Evolutionary conservation across 2,329 filamentous ascomycete species (phyloP), one percentile per base, ranked within the genome.

Genomic region (Pseudocercospora cruenta): DNA sequence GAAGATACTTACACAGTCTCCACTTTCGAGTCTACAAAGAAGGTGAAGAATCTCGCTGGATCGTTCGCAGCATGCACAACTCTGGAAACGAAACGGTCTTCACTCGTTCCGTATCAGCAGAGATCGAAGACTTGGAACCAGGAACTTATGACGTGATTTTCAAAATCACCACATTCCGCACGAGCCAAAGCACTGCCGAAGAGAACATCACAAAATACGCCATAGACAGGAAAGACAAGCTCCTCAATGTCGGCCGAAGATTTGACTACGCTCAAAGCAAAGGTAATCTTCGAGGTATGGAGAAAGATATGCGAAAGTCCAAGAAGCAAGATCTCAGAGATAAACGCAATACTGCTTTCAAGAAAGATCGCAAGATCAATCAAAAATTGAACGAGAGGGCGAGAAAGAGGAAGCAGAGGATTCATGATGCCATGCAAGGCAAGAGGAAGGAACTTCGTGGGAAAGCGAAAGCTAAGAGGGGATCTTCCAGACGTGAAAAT

Each of bases 61-160:
- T 77, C 39, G 74, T 75, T 10, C 71, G 75, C 22, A 73, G 70
- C 22, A 74, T 77, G 74, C 72, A 76, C 64, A 73, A 71, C 58
- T 71, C 67, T 10, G 73, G 73, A 26, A 68, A 83, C n/a, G 85
- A 87, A 60, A 81, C 85, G n/a, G 83, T 86, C 45, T 88, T 93
- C 86, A 87, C 83, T 22, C 88, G 92, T 6, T 91, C 90, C 0
- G 89, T 93, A 45, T 93, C 90, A 59, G 88, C 91, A 1, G 92
- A 95, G 76, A 83, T 95, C 8, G 71, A 75, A 19, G 84, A 89
- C 39, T 86, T 96, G 26, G 88, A 91, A 21, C 85, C 90, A 0
- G 92, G 92, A 10, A 87, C 86, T 51, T 96, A 96, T 78, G 87
- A 87, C 6, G 87, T 96, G 4, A 83, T 92, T 22, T 85, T 94